phyloP scores from a whole-genome alignment of 208 protist species.

The Naegleria lovaniensis region DNA sequence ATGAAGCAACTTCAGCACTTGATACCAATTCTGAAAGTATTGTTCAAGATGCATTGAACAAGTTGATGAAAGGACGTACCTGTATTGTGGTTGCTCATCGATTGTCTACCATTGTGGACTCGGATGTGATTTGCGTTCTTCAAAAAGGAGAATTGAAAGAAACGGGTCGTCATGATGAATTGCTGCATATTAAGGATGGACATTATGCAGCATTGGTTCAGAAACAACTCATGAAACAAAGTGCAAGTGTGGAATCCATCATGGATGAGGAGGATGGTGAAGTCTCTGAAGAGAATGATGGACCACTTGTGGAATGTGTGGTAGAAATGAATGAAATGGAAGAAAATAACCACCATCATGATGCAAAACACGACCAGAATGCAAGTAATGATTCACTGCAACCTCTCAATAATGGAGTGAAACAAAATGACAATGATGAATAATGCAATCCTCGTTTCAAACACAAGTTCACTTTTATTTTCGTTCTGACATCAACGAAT shows the following conservation, averaged over 20 bases:
- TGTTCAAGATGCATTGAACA: background rate
- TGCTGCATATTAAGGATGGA: background rate
- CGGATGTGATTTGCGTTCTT: background rate
- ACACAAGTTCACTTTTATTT: too few relatives aligned
- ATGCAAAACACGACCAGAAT: too few relatives aligned
- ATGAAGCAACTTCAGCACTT: conserved; percentile 9
- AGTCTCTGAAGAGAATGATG: background rate
- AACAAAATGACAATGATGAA: too few relatives aligned
- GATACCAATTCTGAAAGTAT: background rate
- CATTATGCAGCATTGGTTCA: background rate
- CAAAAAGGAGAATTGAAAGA: background rate
- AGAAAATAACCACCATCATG: too few relatives aligned
- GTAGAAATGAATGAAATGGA: too few relatives aligned
- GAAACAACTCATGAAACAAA: background rate
- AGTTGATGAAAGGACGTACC: background rate
- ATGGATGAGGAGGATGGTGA: background rate
- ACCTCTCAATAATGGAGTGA: too few relatives aligned
- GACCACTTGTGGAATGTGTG: background rate
- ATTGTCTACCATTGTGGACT: background rate
- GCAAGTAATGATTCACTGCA: too few relatives aligned
- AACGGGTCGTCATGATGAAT: background rate
- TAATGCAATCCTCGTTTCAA: too few relatives aligned
- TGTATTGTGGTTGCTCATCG: background rate
- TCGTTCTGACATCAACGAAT: too few relatives aligned
- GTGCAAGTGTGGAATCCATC: background rate